Evolutionary conservation across 768 basidiomycete genomes (phyloP).

Genomic region (Postia placenta): DNA sequence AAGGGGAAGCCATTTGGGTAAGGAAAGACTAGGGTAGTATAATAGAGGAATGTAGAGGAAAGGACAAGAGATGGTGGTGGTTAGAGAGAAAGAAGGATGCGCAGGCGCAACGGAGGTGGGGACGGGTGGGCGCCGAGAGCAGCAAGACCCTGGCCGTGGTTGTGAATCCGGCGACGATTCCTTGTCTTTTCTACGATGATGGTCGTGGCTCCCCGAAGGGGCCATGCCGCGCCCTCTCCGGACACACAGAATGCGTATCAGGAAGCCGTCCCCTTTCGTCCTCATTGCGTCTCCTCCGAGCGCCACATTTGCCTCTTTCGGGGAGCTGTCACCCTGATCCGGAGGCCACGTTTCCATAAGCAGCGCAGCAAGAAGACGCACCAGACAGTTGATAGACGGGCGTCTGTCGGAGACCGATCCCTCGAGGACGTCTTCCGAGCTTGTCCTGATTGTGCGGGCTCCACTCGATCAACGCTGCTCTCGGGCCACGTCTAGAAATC

Average conservation of each 20-base stretch:
- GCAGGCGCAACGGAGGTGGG: background rate
- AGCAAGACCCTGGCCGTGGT: background rate
- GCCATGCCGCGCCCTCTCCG: background rate
- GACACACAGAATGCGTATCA: background rate
- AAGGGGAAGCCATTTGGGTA: background rate
- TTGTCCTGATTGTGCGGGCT: too few species aligned
- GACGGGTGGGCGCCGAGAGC: background rate
- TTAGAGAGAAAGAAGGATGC: background rate
- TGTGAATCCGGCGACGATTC: background rate
- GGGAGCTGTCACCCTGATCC: too few species aligned
- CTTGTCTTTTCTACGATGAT: background rate
- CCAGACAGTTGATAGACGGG: too few species aligned
- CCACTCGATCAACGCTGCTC: too few species aligned
- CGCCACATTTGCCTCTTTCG: too few species aligned
- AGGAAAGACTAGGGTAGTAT: background rate
- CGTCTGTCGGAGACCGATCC: too few species aligned
- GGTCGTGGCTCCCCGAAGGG: too few species aligned
- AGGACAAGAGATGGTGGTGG: constrained; percentile 3
- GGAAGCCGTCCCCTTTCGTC: background rate
- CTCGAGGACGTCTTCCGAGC: too few species aligned
- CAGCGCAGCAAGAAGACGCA: too few species aligned
- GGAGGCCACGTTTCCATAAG: too few species aligned
- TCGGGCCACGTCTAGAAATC: too few species aligned
- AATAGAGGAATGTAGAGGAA: background rate
- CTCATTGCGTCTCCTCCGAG: too few species aligned